Percentiles rank a stretch among this genome's conserved stretches.
Conservation (phyloP, 2,329 filamentous ascomycete genomes). For the Cytospora piceicola region DNA sequence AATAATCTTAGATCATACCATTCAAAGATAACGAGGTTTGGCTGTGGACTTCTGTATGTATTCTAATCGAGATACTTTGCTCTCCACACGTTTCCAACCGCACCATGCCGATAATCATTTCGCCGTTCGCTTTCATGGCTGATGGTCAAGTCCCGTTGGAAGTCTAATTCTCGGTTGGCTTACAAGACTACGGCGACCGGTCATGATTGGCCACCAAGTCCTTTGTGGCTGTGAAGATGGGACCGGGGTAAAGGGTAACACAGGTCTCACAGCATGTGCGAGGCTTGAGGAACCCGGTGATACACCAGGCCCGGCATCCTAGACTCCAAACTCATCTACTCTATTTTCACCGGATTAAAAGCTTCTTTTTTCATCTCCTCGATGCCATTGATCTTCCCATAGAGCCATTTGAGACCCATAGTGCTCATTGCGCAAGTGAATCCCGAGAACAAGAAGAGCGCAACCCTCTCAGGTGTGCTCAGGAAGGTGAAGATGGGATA, state of each 20-base stretch:
- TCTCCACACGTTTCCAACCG: neutral
- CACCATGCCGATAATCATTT: neutral
- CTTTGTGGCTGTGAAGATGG: neutral
- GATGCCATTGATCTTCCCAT: constrained; percentile 68
- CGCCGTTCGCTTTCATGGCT: neutral
- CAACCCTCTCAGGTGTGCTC: constrained; percentile 64
- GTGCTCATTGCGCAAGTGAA: constrained; percentile 74
- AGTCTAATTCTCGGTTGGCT: neutral
- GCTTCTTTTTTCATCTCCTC: constrained; percentile 46
- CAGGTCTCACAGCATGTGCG: neutral
- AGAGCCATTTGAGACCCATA: constrained; percentile 68
- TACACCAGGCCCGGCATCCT: neutral
- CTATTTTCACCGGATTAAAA: constrained; percentile 38
- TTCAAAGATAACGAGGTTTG: neutral
- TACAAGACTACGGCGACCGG: neutral
- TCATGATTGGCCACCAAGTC: neutral
- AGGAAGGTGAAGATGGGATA: constrained; percentile 82
- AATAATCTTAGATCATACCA: too few species aligned
- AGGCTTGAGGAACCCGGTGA: neutral
- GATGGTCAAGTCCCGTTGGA: neutral
- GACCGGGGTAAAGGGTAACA: neutral
- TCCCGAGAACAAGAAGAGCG: constrained; percentile 72
- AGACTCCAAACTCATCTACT: constrained; percentile 25
- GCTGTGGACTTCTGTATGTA: neutral
- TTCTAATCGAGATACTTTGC: neutral